Evolutionary conservation across 1,284 basidiomycete species (phyloP).

Genomic region (Tetrapyrgos nigripes): DNA sequence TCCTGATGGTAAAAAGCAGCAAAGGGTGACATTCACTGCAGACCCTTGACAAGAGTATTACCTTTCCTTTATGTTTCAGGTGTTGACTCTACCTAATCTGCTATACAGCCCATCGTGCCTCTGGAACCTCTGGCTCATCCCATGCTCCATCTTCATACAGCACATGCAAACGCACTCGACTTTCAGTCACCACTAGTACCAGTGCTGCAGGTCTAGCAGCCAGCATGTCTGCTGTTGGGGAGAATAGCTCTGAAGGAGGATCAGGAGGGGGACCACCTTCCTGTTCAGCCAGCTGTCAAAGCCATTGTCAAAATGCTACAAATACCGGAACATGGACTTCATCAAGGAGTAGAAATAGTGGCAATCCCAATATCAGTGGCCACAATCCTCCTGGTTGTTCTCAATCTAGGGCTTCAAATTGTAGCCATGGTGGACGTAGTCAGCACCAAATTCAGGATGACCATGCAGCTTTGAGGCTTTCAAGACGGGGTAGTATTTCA

Average conservation of each 20-base stretch:
- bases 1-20: constrained; percentile 45
- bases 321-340: constrained; percentile 63
- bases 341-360: constrained; percentile 38
- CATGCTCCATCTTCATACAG: constrained; percentile 72
- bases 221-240: constrained; percentile 13
- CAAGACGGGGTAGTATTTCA: constrained; percentile 51
- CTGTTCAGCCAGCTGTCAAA: constrained; percentile 12
- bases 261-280: constrained; percentile 29
- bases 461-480: constrained; percentile 27
- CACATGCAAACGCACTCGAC: constrained; percentile 69
- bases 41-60: constrained; percentile 47
- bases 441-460: background rate
- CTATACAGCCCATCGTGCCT: constrained; percentile 48
- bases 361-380: background rate
- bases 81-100: constrained; percentile 10
- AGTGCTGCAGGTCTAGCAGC: constrained; percentile 13
- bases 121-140: constrained; percentile 46
- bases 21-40: constrained; percentile 51
- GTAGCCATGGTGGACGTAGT: constrained; percentile 11
- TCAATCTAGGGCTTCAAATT: constrained; percentile 25
- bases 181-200: constrained; percentile 54
- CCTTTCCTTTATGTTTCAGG: constrained; percentile 3
- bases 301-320: constrained; percentile 37
- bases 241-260: background rate
- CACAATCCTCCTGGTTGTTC: constrained; percentile 19